Conservation (phyloP, 257 asterid genomes). For the Cinchona pubescens region DNA sequence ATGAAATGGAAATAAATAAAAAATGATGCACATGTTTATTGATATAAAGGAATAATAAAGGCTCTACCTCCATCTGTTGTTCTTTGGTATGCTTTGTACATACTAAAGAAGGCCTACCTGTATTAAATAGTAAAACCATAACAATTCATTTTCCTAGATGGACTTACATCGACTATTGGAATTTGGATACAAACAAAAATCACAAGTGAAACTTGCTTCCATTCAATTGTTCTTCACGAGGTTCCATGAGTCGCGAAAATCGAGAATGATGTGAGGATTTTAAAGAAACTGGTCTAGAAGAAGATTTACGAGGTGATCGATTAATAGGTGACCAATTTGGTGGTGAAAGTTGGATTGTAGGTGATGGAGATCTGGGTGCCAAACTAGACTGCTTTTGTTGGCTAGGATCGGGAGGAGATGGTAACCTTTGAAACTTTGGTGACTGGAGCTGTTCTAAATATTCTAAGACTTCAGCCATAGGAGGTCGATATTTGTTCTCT, state of each 20-base stretch:
- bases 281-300: neutral
- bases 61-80: neutral
- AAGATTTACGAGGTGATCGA: slow-evolving; percentile 10
- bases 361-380: neutral
- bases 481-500: slow-evolving; percentile 31
- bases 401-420: neutral
- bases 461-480: slow-evolving; percentile 31
- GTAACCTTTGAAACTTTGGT: slow-evolving; percentile 4
- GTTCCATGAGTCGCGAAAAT: slow-evolving; percentile 8
- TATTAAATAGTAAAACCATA: neutral
- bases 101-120: neutral
- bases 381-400: neutral
- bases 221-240: neutral
- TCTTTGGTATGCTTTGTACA: neutral
- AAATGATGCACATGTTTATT: neutral
- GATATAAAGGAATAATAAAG: neutral
- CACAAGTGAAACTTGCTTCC: neutral
- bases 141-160: neutral
- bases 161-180: neutral
- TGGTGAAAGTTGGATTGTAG: neutral
- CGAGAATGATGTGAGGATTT: slow-evolving; percentile 14
- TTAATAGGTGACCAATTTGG: slow-evolving; percentile 6
- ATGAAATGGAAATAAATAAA: neutral
- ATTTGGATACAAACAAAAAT: neutral
- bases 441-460: slow-evolving; percentile 30